These are phyloP conservation scores for Dryas alaskensis DNA, from an alignment of 306 rosid genomes.

Conservation along the genomic window DNA sequence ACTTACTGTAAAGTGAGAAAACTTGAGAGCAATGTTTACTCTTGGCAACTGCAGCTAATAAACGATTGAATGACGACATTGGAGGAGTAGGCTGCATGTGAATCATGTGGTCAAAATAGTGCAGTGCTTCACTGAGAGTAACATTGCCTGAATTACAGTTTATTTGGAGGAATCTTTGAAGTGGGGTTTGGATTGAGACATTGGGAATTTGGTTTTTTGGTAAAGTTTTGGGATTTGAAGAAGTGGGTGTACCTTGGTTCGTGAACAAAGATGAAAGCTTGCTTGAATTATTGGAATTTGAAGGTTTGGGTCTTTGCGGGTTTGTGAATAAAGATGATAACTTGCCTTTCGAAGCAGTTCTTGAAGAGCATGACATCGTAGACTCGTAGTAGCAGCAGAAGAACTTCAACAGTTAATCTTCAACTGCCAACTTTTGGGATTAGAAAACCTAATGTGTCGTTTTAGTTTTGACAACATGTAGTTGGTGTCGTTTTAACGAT, in stretches of 20 bases:
- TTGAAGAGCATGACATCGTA: background rate
- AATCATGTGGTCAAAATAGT: slow-evolving; percentile 33
- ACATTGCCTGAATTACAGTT: slow-evolving; percentile 30
- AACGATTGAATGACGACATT: slow-evolving; percentile 34
- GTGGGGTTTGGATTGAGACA: slow-evolving; percentile 16
- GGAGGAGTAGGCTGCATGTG: slow-evolving; percentile 35
- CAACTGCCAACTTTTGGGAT: too few relatives aligned
- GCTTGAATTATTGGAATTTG: slow-evolving; percentile 8
- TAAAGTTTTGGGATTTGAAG: slow-evolving; percentile 13
- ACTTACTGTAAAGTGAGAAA: background rate
- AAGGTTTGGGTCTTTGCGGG: slow-evolving; percentile 11
- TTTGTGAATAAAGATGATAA: slow-evolving; percentile 20
- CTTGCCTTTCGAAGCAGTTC: slow-evolving; percentile 13
- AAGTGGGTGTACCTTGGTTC: background rate
- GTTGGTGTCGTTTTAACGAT: too few relatives aligned
- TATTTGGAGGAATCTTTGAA: slow-evolving; percentile 20
- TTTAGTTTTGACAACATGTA: too few relatives aligned
- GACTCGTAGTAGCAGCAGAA: background rate
- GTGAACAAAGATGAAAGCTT: slow-evolving; percentile 4
- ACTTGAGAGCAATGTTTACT: slow-evolving; percentile 36
- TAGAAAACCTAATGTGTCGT: too few relatives aligned
- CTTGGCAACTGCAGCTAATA: slow-evolving; percentile 40
- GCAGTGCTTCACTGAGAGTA: slow-evolving; percentile 25
- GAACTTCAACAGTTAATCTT: background rate
- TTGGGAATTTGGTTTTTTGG: background rate